These are phyloP conservation scores for Canariomyces notabilis DNA, from an alignment of 2,329 filamentous ascomycete genomes.

Conservation along the genomic window DNA sequence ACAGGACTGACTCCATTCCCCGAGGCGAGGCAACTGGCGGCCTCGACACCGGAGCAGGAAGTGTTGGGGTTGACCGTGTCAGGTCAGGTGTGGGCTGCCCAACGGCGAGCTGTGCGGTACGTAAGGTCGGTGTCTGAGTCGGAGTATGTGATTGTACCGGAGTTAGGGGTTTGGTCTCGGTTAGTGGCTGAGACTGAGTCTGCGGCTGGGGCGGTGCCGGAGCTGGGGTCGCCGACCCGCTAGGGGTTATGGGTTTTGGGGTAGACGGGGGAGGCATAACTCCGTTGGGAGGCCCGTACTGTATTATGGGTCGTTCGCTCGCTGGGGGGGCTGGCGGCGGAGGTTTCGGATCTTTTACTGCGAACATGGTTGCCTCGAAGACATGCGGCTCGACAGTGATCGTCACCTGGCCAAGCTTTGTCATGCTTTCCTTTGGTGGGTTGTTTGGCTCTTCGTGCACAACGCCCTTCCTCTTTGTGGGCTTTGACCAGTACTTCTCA, in stretches of 20 bases:
- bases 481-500: constrained; percentile 74
- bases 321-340: constrained; percentile 35
- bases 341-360: constrained; percentile 60
- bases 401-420: constrained; percentile 65
- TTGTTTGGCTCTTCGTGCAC: constrained; percentile 61
- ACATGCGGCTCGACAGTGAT: constrained; percentile 77
- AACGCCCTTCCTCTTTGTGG: constrained; percentile 61
- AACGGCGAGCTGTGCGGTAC: constrained; percentile 5
- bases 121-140: constrained; percentile 2
- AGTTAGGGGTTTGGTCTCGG: constrained; percentile 18
- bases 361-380: constrained; percentile 69
- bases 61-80: constrained; percentile 3
- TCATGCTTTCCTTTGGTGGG: constrained; percentile 65
- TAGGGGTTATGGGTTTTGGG: constrained; percentile 29
- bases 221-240: constrained; percentile 20
- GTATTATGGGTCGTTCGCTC: constrained; percentile 52
- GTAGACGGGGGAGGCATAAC: constrained; percentile 51
- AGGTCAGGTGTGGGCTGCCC: constrained; percentile 5
- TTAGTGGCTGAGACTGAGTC: constrained; percentile 9
- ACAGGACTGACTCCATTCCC: constrained; percentile 28
- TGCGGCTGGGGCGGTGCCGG: constrained; percentile 13
- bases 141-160: constrained; percentile 19
- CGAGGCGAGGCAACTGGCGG: constrained; percentile 25
- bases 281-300: constrained; percentile 61
- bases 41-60: constrained; percentile 7